A percentile compares a stretch with the other conserved stretches of the same genome.
Evolutionary conservation across 768 basidiomycete species (phyloP).

Genomic region (Phlegmacium glaucopus): DNA sequence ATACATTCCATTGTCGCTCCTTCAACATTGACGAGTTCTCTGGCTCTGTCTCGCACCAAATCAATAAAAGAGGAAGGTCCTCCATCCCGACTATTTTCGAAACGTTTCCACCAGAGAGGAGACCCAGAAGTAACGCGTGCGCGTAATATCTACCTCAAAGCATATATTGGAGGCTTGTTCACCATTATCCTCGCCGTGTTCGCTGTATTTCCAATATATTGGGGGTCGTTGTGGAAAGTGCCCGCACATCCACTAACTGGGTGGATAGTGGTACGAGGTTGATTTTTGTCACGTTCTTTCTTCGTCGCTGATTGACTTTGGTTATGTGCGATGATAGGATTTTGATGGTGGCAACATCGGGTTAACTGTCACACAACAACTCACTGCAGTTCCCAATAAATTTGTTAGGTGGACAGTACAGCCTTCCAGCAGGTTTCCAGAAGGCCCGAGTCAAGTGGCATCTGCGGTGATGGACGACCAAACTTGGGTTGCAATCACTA

Average conservation of each 20-base stretch:
- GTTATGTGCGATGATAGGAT: slow-evolving; percentile 43
- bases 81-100: slow-evolving; percentile 15
- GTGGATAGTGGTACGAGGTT: slow-evolving; percentile 52
- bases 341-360: slow-evolving; percentile 54
- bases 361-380: slow-evolving; percentile 33
- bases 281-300: background rate
- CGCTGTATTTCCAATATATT: slow-evolving; percentile 45
- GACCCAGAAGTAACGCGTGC: slow-evolving; percentile 15
- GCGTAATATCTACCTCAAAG: slow-evolving; percentile 36
- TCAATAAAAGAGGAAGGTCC: background rate
- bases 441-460: slow-evolving; percentile 38
- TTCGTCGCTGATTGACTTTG: background rate
- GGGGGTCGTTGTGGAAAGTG: slow-evolving; percentile 45
- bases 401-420: slow-evolving; percentile 41
- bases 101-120: slow-evolving; percentile 3
- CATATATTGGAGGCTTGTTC: slow-evolving; percentile 26
- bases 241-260: slow-evolving; percentile 40
- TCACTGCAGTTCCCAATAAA: slow-evolving; percentile 21
- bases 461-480: slow-evolving; percentile 43
- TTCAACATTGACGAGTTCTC: background rate
- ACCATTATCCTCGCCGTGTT: slow-evolving; percentile 38
- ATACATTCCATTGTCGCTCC: too few species aligned
- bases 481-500: slow-evolving; percentile 48
- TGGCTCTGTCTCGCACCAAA: background rate
- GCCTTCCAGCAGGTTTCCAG: slow-evolving; percentile 36